phyloP scores from a whole-genome alignment of 768 basidiomycete genomes.

The Boletus tomentosulus region DNA sequence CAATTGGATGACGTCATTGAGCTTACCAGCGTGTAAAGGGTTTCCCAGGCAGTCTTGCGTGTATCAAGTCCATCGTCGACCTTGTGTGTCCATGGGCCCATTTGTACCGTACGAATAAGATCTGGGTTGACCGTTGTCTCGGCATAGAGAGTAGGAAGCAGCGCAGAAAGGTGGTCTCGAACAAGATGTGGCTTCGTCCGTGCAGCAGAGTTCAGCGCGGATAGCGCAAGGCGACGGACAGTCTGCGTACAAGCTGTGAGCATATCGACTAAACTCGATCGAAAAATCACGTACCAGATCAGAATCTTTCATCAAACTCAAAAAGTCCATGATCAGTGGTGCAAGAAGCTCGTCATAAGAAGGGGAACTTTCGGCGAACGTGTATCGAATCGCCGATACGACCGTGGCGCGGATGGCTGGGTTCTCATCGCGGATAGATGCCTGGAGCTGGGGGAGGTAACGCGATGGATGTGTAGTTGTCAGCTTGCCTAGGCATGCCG shows the following conservation, averaged over 20 bases:
- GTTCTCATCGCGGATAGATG: conserved; percentile 63
- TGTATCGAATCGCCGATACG: conserved; percentile 86
- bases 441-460: conserved; percentile 91
- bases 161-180: conserved; percentile 69
- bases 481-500: conserved; percentile 93
- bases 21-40: conserved; percentile 89
- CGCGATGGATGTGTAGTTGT: conserved; percentile 87
- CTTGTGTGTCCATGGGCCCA: conserved; percentile 97
- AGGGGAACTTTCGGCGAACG: conserved; percentile 80
- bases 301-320: conserved; percentile 82
- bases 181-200: conserved; percentile 92
- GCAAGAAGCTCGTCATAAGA: conserved; percentile 90
- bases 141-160: conserved; percentile 81
- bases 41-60: conserved; percentile 96
- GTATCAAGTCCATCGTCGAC: conserved; percentile 96
- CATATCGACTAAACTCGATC: background rate
- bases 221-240: conserved; percentile 86
- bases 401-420: conserved; percentile 81
- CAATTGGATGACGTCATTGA: background rate
- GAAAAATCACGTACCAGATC: conserved; percentile 61
- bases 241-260: conserved; percentile 45
- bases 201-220: conserved; percentile 90
- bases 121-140: conserved; percentile 79
- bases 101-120: conserved; percentile 86
- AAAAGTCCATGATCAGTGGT: conserved; percentile 84